Conservation (phyloP, 306 rosid species). For the Quercus aquifolioides region DNA sequence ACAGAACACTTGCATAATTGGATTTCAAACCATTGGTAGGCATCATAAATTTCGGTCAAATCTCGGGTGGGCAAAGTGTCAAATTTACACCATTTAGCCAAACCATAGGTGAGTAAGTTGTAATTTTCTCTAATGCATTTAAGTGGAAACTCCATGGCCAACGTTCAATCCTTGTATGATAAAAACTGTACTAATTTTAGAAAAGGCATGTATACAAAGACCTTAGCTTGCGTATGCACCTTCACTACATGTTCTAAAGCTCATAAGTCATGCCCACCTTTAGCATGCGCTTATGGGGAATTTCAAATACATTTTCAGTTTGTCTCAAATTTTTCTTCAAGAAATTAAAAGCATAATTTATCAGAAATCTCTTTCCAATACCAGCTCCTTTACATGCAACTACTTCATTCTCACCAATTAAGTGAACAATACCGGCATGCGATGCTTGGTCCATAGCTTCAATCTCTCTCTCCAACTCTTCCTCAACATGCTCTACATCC, state of each 20-base stretch:
- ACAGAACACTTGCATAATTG: too few relatives aligned
- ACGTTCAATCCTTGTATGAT: too few relatives aligned
- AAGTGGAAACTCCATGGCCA: too few relatives aligned
- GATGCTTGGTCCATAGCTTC: constrained; percentile 25
- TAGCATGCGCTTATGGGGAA: constrained; percentile 30
- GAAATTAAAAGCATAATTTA: constrained; percentile 34
- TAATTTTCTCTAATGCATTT: too few relatives aligned
- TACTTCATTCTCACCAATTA: constrained; percentile 38
- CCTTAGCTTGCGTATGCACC: too few relatives aligned
- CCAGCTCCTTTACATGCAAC: constrained; percentile 28
- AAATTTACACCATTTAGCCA: too few relatives aligned
- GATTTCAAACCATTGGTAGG: too few relatives aligned
- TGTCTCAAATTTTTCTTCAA: constrained; percentile 37
- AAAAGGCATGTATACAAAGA: too few relatives aligned
- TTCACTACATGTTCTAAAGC: constrained; percentile 10
- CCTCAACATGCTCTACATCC: neutral
- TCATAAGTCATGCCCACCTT: constrained; percentile 47
- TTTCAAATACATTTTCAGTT: constrained; percentile 18
- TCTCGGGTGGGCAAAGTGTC: rapidly evolving
- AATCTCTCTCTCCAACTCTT: constrained; percentile 12
- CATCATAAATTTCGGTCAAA: too few relatives aligned
- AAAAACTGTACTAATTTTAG: too few relatives aligned
- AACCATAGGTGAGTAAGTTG: too few relatives aligned
- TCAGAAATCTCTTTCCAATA: constrained; percentile 24
- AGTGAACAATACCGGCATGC: constrained; percentile 30